phyloP scores from a whole-genome alignment of 768 basidiomycete genomes.

The Dendrothele bispora region DNA sequence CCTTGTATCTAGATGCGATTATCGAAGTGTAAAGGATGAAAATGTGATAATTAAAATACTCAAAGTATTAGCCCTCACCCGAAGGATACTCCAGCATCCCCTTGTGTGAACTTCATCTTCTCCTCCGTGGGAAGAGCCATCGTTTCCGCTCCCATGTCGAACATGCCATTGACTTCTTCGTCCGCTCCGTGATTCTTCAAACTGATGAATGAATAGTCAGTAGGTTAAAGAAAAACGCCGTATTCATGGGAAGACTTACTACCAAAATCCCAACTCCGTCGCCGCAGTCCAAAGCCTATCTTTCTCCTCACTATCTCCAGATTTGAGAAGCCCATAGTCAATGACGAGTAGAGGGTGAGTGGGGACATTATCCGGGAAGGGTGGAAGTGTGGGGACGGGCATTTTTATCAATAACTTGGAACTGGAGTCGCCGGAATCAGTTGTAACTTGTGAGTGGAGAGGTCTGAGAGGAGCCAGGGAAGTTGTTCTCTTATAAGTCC shows the following conservation, averaged over 20 bases:
- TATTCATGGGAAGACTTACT: conserved; percentile 49
- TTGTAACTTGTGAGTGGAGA: too few species aligned
- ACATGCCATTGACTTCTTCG: conserved; percentile 49
- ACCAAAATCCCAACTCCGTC: conserved; percentile 66
- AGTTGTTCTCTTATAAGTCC: too few species aligned
- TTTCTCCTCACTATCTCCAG: conserved; percentile 41
- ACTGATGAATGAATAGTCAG: conserved; percentile 25
- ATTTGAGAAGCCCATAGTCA: conserved; percentile 49
- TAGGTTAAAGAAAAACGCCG: too few species aligned
- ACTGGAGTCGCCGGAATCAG: too few species aligned
- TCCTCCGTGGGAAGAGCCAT: conserved; percentile 56
- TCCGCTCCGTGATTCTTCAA: conserved; percentile 58
- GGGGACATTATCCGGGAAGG: conserved; percentile 53
- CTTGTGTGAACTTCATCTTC: conserved; percentile 59
- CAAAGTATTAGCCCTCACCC: too few species aligned
- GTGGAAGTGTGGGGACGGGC: conserved; percentile 26
- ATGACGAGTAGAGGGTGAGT: conserved; percentile 57
- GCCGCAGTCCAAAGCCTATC: conserved; percentile 57
- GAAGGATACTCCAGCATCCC: conserved; percentile 29
- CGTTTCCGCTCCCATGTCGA: conserved; percentile 53
- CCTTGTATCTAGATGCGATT: conserved; percentile 54
- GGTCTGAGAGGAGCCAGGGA: too few species aligned
- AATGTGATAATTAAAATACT: too few species aligned
- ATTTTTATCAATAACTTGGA: too few species aligned
- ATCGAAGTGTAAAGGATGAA: too few species aligned